phyloP scores from a whole-genome alignment of 1,284 basidiomycete genomes.

The Trametes hirsuta region DNA sequence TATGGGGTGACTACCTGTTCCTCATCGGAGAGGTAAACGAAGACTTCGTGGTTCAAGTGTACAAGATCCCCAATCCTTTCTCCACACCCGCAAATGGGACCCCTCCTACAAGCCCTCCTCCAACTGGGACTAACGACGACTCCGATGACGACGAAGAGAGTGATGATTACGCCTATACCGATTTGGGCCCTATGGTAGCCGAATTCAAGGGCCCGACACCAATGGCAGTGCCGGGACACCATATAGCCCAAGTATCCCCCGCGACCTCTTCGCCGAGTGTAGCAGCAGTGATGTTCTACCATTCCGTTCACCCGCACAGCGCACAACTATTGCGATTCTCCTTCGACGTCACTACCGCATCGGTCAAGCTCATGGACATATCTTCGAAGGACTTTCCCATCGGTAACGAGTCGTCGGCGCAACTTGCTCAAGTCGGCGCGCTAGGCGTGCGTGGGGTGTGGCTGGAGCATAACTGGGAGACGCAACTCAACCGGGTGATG shows the following conservation, averaged over 20 bases:
- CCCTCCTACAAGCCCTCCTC: constrained; percentile 10
- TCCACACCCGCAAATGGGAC: constrained; percentile 7
- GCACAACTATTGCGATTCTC: constrained; percentile 32
- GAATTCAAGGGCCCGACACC: constrained; percentile 27
- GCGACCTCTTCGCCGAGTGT: constrained; percentile 22
- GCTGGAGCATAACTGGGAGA: constrained; percentile 55
- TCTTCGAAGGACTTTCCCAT: constrained; percentile 23
- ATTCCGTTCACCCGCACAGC: constrained; percentile 22
- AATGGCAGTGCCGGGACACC: constrained; percentile 24
- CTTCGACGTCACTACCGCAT: constrained; percentile 12
- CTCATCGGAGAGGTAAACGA: constrained; percentile 32
- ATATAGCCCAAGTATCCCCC: constrained; percentile 29
- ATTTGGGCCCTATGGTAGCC: constrained; percentile 26
- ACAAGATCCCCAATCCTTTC: constrained; percentile 29
- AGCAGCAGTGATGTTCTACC: constrained; percentile 31
- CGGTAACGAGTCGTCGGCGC: constrained; percentile 39
- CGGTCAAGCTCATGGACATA: constrained; percentile 9
- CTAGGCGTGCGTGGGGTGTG: constrained; percentile 53
- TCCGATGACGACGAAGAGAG: neutral
- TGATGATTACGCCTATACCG: constrained; percentile 16
- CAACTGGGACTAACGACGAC: constrained; percentile 2
- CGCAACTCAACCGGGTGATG: constrained; percentile 50
- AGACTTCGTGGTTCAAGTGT: constrained; percentile 34
- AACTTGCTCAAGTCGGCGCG: constrained; percentile 49
- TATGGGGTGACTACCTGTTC: constrained; percentile 33